These are phyloP conservation scores for Aspergillus sparsus DNA, from an alignment of 495 filamentous ascomycete genomes.

Conservation along the genomic window DNA sequence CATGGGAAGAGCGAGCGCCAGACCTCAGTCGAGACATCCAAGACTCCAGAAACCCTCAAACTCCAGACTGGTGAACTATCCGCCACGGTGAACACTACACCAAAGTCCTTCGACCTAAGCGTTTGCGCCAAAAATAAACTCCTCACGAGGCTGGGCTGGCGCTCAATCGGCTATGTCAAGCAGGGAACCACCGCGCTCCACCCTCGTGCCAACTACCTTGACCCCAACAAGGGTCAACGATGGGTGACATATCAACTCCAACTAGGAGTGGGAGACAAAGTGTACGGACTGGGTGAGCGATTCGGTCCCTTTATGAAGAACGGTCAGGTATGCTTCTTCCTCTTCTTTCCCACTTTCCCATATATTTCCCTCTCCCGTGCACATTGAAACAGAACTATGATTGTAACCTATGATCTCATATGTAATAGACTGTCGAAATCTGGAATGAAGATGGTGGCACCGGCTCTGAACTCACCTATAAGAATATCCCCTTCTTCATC, in stretches of 20 bases:
- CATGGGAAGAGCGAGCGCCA: background rate
- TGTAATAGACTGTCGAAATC: constrained; percentile 12
- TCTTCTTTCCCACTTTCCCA: background rate
- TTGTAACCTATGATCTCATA: too few relatives aligned
- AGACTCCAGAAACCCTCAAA: constrained; percentile 2
- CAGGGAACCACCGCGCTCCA: constrained; percentile 17
- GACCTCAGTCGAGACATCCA: constrained; percentile 6
- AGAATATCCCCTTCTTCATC: constrained; percentile 21
- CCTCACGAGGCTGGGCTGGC: constrained; percentile 16
- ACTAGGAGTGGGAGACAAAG: constrained; percentile 17
- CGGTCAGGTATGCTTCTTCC: constrained; percentile 9
- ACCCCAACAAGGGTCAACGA: constrained; percentile 17
- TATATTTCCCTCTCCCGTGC: too few relatives aligned
- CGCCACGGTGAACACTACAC: constrained; percentile 14
- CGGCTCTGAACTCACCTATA: constrained; percentile 19
- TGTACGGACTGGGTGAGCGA: constrained; percentile 18
- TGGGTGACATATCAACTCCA: constrained; percentile 21
- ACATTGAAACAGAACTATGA: too few relatives aligned
- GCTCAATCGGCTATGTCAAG: constrained; percentile 18
- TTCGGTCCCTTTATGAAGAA: constrained; percentile 20
- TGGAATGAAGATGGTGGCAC: constrained; percentile 21
- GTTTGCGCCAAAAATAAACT: constrained; percentile 12
- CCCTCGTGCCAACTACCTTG: constrained; percentile 17
- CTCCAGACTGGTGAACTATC: constrained; percentile 4
- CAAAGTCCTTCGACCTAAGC: constrained; percentile 19